phyloP scores from a whole-genome alignment of 495 filamentous ascomycete genomes.

The Trichoderma erinaceum region DNA sequence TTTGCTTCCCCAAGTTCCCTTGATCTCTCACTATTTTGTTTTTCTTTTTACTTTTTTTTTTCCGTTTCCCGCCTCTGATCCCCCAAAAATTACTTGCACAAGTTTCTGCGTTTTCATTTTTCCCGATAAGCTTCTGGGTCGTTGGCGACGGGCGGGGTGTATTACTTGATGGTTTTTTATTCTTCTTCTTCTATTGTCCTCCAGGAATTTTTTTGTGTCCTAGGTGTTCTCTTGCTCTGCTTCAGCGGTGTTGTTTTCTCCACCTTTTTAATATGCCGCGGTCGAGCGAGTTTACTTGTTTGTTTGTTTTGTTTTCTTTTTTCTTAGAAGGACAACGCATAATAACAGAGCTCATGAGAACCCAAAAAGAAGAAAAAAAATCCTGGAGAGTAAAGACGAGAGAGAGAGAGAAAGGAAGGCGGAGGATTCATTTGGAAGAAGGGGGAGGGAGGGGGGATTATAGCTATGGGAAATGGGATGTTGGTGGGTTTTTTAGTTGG shows the following conservation, averaged over 20 bases:
- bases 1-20: not conserved
- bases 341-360: conserved; percentile 2
- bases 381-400: conserved; percentile 1
- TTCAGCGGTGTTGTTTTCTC: not conserved
- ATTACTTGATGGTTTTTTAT: conserved; percentile 16
- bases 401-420: not conserved
- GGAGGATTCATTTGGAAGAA: not conserved
- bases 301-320: no score
- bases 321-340: conserved; percentile 2
- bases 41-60: conserved; percentile 18
- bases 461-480: not conserved
- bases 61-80: conserved; percentile 16
- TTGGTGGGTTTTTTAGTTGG: not conserved
- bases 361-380: conserved; percentile 2
- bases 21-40: not conserved
- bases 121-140: conserved; percentile 14
- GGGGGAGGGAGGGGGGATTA: not conserved
- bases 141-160: conserved; percentile 19
- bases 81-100: conserved; percentile 28
- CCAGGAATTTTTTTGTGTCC: not conserved
- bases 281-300: conserved; percentile 6
- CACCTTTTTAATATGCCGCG: not conserved
- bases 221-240: not conserved
- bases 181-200: conserved; percentile 1
- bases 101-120: conserved; percentile 22